phyloP scores from a whole-genome alignment of 2,329 filamentous ascomycete genomes.

The Penicillium thymicola region DNA sequence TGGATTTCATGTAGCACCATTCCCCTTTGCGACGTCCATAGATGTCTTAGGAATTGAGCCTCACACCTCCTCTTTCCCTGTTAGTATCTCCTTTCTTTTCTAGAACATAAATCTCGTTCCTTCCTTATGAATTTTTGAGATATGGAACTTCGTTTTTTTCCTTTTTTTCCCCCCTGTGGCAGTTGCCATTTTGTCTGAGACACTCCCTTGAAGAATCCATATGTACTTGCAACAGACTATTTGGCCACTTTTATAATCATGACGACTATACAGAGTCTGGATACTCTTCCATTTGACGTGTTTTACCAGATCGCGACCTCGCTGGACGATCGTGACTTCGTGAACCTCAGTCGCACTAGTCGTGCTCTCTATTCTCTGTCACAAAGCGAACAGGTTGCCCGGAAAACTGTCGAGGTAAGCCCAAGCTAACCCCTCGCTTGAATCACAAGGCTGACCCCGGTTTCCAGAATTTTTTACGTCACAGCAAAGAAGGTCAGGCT shows the following conservation, averaged over 20 bases:
- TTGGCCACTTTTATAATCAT: conserved; percentile 2
- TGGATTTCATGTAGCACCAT: neutral
- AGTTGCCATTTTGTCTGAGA: neutral
- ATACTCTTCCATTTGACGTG: conserved; percentile 62
- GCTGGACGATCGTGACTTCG: conserved; percentile 58
- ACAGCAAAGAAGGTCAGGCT: conserved; percentile 46
- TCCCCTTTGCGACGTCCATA: neutral
- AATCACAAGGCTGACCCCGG: conserved; percentile 4
- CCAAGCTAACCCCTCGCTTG: neutral
- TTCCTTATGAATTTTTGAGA: neutral
- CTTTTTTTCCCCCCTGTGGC: neutral
- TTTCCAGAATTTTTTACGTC: conserved; percentile 40
- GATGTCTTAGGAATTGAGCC: neutral
- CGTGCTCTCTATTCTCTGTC: conserved; percentile 52
- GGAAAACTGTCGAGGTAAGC: conserved; percentile 56
- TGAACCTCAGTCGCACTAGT: conserved; percentile 55
- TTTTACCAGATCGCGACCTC: conserved; percentile 55
- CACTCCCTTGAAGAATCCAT: neutral
- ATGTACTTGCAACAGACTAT: neutral
- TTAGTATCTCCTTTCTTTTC: neutral
- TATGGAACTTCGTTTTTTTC: neutral
- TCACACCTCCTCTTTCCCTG: neutral
- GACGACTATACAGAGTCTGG: conserved; percentile 29
- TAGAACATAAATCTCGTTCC: neutral
- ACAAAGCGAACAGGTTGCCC: conserved; percentile 56